Percentiles rank a stretch among this genome's conserved stretches.
These are phyloP conservation scores for Coemansia sp. DNA, from an alignment of 192 early-diverging fungal species.

Conservation along the genomic window DNA sequence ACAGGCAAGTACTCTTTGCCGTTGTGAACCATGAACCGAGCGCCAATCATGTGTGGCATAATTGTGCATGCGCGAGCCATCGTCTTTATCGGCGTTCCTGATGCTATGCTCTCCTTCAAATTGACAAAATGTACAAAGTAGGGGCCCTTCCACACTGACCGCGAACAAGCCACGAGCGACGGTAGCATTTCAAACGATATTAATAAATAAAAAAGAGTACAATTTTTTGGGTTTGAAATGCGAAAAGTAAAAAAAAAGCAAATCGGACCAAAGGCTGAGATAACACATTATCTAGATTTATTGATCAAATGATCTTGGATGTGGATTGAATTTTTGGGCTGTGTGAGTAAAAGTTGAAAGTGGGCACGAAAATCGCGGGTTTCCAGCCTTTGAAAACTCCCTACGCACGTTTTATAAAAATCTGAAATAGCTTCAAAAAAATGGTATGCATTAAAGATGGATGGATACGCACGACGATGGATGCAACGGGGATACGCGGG, in stretches of 20 bases:
- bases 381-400: constrained; percentile 6
- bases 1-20: constrained; percentile 88
- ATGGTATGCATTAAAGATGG: not conserved
- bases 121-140: constrained; percentile 61
- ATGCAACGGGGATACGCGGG: not conserved
- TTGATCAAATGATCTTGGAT: not conserved
- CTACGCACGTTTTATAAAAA: constrained; percentile 4
- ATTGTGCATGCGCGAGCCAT: constrained; percentile 84
- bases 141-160: constrained; percentile 72
- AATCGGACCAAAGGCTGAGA: not conserved
- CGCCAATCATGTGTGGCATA: constrained; percentile 85
- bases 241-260: not conserved
- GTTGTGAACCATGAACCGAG: constrained; percentile 91
- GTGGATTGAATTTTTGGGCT: not conserved
- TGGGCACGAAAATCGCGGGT: not conserved
- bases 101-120: constrained; percentile 62
- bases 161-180: constrained; percentile 34
- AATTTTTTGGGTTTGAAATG: not conserved
- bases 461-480: constrained; percentile 4
- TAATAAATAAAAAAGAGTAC: not conserved
- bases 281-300: not conserved
- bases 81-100: constrained; percentile 68
- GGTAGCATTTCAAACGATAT: constrained; percentile 21
- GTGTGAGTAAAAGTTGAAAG: not conserved
- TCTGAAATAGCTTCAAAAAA: constrained; percentile 1